A percentile compares a stretch with the other conserved stretches of the same genome.
Evolutionary conservation across 352 stramenopile genomes (phyloP).

Genomic region (Globisporangium rhizosaccharum): DNA sequence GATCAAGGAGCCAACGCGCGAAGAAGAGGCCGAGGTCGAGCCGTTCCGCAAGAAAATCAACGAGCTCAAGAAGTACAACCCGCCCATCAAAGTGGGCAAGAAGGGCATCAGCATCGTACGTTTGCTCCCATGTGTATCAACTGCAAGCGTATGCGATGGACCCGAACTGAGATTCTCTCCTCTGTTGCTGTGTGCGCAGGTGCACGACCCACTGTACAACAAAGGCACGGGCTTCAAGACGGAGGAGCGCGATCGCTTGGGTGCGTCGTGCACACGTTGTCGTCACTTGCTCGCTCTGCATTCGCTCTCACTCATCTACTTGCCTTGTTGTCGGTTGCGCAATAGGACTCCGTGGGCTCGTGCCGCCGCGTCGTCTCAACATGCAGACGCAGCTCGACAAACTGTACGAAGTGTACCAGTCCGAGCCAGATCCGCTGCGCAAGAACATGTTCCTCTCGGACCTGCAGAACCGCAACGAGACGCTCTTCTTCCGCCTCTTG

Average conservation of each 20-base stretch:
- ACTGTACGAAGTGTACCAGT: slow-evolving; percentile 61
- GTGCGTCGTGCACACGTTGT: slow-evolving; percentile 22
- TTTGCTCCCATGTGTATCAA: not conserved
- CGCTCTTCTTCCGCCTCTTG: slow-evolving; percentile 91
- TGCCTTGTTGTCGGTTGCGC: not conserved
- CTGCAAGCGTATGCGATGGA: no score
- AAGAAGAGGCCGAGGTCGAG: slow-evolving; percentile 30
- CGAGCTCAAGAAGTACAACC: slow-evolving; percentile 74
- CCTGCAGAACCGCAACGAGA: slow-evolving; percentile 68
- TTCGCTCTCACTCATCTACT: no score
- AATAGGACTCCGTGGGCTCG: slow-evolving; percentile 70
- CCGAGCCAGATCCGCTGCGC: slow-evolving; percentile 6
- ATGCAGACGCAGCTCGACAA: slow-evolving; percentile 73
- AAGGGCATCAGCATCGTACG: slow-evolving; percentile 69
- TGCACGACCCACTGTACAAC: slow-evolving; percentile 85
- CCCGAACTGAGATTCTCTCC: no score
- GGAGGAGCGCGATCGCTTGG: slow-evolving; percentile 77
- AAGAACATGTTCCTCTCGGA: slow-evolving; percentile 94
- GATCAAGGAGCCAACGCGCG: slow-evolving; percentile 22
- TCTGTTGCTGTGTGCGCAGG: slow-evolving; percentile 10
- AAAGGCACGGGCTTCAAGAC: slow-evolving; percentile 86
- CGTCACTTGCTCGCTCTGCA: no score
- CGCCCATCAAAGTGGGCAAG: slow-evolving; percentile 71
- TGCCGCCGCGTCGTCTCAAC: slow-evolving; percentile 68
- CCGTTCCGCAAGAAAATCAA: slow-evolving; percentile 47